These are phyloP conservation scores for Leptographium radiaticola DNA, from an alignment of 2,329 filamentous ascomycete genomes.

Conservation along the genomic window DNA sequence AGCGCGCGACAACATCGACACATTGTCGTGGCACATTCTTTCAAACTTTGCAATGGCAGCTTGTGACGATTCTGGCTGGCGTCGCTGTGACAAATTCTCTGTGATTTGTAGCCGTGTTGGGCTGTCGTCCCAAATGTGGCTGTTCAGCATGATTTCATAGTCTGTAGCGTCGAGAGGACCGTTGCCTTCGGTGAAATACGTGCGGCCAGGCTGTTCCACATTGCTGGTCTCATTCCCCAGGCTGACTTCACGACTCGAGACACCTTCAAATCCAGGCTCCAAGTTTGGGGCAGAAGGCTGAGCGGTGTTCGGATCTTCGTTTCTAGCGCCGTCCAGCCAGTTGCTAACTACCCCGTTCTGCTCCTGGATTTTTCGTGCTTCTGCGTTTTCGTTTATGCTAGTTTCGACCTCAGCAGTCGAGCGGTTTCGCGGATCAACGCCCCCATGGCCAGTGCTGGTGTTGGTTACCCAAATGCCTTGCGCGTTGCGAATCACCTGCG, in stretches of 20 bases:
- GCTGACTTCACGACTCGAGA: constrained; percentile 28
- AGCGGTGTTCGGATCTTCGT: not conserved
- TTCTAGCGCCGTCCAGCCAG: constrained; percentile 30
- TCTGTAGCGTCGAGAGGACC: constrained; percentile 32
- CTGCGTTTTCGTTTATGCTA: constrained; percentile 36
- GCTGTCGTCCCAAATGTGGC: constrained; percentile 35
- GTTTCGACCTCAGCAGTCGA: constrained; percentile 25
- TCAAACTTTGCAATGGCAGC: constrained; percentile 41
- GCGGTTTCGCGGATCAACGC: constrained; percentile 34
- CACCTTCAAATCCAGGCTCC: constrained; percentile 19
- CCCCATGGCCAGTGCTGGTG: constrained; percentile 25
- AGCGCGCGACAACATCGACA: constrained; percentile 46
- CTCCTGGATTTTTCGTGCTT: constrained; percentile 27
- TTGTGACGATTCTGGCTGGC: constrained; percentile 37
- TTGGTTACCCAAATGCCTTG: constrained; percentile 29
- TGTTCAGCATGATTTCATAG: constrained; percentile 33
- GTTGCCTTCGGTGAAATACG: constrained; percentile 30
- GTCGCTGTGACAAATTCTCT: constrained; percentile 15
- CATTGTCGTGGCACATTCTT: constrained; percentile 38
- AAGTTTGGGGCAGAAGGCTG: not conserved
- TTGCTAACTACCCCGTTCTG: constrained; percentile 35
- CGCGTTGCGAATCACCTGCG: constrained; percentile 21
- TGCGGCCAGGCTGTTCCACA: constrained; percentile 31
- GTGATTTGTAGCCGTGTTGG: constrained; percentile 34
- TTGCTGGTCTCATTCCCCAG: constrained; percentile 37